Conservation (phyloP, 331 rosid genomes). For the Acacia concinna region DNA sequence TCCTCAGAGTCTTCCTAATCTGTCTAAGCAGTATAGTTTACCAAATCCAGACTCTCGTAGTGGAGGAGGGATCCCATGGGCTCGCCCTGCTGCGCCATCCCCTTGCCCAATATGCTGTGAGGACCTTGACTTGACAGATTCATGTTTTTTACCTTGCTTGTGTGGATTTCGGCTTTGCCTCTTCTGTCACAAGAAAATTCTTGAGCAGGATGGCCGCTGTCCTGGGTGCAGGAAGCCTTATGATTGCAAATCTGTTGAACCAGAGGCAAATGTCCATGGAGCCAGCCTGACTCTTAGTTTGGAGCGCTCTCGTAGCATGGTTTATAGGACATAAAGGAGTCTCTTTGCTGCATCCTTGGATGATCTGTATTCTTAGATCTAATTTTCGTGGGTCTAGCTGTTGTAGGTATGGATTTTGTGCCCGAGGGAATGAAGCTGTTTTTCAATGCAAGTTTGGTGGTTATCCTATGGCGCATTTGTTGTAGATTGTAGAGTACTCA, state of each 20-base stretch:
- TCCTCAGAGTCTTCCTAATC: slow-evolving; percentile 87
- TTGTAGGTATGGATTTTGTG: slow-evolving; percentile 57
- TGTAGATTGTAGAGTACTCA: slow-evolving; percentile 69
- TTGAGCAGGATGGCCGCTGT: slow-evolving; percentile 90
- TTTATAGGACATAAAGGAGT: slow-evolving; percentile 66
- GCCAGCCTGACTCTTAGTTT: slow-evolving; percentile 59
- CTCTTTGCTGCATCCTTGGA: slow-evolving; percentile 40
- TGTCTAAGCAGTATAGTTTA: slow-evolving; percentile 78
- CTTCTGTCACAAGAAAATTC: slow-evolving; percentile 95
- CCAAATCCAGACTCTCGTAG: slow-evolving; percentile 54
- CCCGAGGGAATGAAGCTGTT: slow-evolving; percentile 55
- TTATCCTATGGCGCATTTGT: slow-evolving; percentile 66
- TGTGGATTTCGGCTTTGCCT: slow-evolving; percentile 97
- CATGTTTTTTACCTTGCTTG: slow-evolving; percentile 81
- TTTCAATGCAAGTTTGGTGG: slow-evolving; percentile 50
- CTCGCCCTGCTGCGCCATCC: slow-evolving; percentile 47
- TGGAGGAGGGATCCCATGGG: slow-evolving; percentile 66
- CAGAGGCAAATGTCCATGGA: slow-evolving; percentile 62
- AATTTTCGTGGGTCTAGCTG: slow-evolving; percentile 57
- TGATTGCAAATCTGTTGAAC: slow-evolving; percentile 53
- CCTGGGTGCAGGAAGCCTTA: slow-evolving; percentile 98
- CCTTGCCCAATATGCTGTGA: slow-evolving; percentile 91
- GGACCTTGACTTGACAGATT: slow-evolving; percentile 88
- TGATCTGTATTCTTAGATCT: slow-evolving; percentile 52
- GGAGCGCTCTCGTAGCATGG: slow-evolving; percentile 87